These are phyloP conservation scores for Grosmannia huntii DNA, from an alignment of 2,329 filamentous ascomycete genomes.

Conservation along the genomic window DNA sequence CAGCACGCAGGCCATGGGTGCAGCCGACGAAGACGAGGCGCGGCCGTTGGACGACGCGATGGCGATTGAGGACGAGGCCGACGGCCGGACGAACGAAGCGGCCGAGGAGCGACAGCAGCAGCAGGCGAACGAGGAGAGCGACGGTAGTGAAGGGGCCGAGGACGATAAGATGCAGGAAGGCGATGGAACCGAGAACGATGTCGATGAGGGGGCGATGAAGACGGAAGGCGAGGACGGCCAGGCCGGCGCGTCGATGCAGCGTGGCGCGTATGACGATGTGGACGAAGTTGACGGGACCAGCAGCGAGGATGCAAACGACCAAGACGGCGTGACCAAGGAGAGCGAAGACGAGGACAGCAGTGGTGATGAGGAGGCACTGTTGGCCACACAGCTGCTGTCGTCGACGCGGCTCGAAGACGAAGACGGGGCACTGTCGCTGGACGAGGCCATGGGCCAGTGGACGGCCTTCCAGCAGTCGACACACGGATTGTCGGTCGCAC, in stretches of 20 bases:
- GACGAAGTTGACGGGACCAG: constrained; percentile 1
- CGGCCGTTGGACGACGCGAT: constrained; percentile 71
- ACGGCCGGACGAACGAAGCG: constrained; percentile 59
- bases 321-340: constrained; percentile 4
- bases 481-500: constrained; percentile 70
- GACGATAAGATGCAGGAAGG: constrained; percentile 16
- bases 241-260: constrained; percentile 46
- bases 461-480: constrained; percentile 72
- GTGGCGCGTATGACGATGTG: constrained; percentile 40
- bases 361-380: constrained; percentile 34
- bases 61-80: constrained; percentile 76
- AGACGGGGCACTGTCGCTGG: constrained; percentile 31
- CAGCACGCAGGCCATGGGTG: constrained; percentile 86
- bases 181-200: constrained; percentile 16
- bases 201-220: constrained; percentile 26
- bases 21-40: constrained; percentile 71
- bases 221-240: constrained; percentile 38
- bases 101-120: constrained; percentile 42
- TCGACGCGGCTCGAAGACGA: constrained; percentile 51
- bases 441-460: constrained; percentile 63
- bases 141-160: constrained; percentile 24
- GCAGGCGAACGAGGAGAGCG: constrained; percentile 34
- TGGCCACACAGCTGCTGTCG: constrained; percentile 48
- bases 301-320: not conserved
- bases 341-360: constrained; percentile 26